Percentiles rank a stretch among this genome's conserved stretches.
Evolutionary conservation across 2,329 filamentous ascomycete genomes (phyloP).

Genomic region (Mycosphaerella sp.): DNA sequence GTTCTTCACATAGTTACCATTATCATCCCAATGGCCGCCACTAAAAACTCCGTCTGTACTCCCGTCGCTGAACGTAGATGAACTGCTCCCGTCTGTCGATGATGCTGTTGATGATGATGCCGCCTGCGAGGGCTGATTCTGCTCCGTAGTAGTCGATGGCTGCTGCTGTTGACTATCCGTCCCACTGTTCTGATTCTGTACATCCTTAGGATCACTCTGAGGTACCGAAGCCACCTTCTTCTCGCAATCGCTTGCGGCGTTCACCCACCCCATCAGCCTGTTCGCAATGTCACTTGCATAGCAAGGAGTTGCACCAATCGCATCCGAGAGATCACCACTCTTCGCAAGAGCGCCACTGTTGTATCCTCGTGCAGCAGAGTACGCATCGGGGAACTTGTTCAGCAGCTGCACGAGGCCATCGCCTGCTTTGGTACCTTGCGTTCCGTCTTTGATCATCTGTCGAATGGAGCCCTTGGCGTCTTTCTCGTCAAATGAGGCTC

Average conservation of each 20-base stretch:
- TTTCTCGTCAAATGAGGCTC: constrained; percentile 24
- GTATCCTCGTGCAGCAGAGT: constrained; percentile 44
- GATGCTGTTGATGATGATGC: too few species aligned
- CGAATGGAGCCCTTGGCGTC: constrained; percentile 23
- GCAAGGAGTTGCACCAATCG: constrained; percentile 45
- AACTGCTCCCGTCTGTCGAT: neutral
- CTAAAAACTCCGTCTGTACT: neutral
- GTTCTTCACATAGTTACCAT: neutral
- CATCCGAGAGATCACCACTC: constrained; percentile 26
- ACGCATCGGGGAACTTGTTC: constrained; percentile 31
- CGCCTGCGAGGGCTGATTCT: too few species aligned
- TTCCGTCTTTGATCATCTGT: constrained; percentile 41
- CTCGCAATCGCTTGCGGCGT: constrained; percentile 3
- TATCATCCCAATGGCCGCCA: neutral
- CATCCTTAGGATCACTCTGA: neutral
- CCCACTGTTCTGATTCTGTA: neutral
- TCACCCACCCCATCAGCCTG: constrained; percentile 40
- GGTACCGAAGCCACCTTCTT: neutral
- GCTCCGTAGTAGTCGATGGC: neutral
- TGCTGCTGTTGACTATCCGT: neutral
- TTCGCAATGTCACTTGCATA: constrained; percentile 49
- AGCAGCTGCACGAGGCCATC: constrained; percentile 40
- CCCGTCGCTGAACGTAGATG: neutral
- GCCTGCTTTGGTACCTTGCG: constrained; percentile 37
- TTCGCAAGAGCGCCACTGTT: constrained; percentile 21